Evolutionary conservation across 768 basidiomycete genomes (phyloP).

Genomic region (Strobilomyces echinocephalus): DNA sequence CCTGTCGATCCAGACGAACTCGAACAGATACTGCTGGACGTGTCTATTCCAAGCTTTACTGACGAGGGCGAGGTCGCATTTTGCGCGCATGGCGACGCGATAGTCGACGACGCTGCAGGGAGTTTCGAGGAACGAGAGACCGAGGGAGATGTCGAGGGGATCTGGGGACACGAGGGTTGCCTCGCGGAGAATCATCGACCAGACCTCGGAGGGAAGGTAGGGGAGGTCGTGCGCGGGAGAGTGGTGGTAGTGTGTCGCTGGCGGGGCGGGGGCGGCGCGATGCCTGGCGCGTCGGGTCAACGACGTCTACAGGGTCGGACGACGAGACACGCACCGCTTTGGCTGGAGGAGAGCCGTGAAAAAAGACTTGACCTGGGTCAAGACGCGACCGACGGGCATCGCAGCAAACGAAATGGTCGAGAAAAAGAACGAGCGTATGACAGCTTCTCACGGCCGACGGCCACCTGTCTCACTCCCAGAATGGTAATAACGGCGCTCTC

Average conservation of each 20-base stretch:
- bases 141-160: constrained; percentile 43
- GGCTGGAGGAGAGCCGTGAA: constrained; percentile 16
- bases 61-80: constrained; percentile 50
- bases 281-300: constrained; percentile 12
- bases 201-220: constrained; percentile 56
- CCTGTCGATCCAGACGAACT: constrained; percentile 65
- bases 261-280: background rate
- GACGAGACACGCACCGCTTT: constrained; percentile 14
- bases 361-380: constrained; percentile 15
- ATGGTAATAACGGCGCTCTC: too few relatives aligned
- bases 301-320: background rate
- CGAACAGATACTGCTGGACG: constrained; percentile 54
- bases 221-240: constrained; percentile 35
- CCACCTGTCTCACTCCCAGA: too few relatives aligned
- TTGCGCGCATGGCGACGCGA: constrained; percentile 42
- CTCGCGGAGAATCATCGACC: constrained; percentile 60
- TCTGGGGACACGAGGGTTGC: constrained; percentile 44
- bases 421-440: background rate
- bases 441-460: too few relatives aligned
- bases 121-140: constrained; percentile 56
- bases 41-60: constrained; percentile 51
- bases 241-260: constrained; percentile 20
- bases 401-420: background rate
- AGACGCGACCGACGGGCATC: constrained; percentile 18
- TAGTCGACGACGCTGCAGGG: constrained; percentile 44